phyloP scores from a whole-genome alignment of 2,329 filamentous ascomycete species.

The Plectosphaerella sp. region DNA sequence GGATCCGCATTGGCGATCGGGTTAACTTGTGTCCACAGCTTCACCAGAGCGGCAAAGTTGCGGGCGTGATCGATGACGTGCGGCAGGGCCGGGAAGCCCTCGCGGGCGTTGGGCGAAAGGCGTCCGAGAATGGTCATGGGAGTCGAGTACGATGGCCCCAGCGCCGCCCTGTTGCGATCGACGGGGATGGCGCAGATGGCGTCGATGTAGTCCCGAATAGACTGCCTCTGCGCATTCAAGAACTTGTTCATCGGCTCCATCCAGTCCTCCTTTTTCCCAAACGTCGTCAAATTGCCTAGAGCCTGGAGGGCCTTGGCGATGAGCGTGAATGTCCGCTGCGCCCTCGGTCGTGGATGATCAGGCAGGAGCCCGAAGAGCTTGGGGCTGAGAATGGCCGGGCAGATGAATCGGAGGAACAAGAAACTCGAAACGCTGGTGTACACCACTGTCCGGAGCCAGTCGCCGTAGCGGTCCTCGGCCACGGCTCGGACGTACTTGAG shows the following conservation, averaged over 20 bases:
- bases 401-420: constrained; percentile 90
- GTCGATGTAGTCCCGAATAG: constrained; percentile 86
- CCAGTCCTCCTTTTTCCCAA: constrained; percentile 95
- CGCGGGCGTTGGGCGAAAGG: constrained; percentile 72
- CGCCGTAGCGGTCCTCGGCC: constrained; percentile 89
- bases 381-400: constrained; percentile 91
- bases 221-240: constrained; percentile 66
- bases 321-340: constrained; percentile 83
- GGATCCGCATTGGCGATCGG: constrained; percentile 18
- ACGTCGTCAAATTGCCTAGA: constrained; percentile 83
- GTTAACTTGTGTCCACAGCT: constrained; percentile 67
- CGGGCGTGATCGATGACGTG: constrained; percentile 88
- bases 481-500: constrained; percentile 90
- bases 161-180: constrained; percentile 57
- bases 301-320: constrained; percentile 92
- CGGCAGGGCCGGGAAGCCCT: constrained; percentile 89
- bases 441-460: constrained; percentile 81
- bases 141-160: constrained; percentile 72
- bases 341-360: constrained; percentile 78
- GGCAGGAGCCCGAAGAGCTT: constrained; percentile 82
- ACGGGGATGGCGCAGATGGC: constrained; percentile 77
- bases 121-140: constrained; percentile 86
- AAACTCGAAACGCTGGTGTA: constrained; percentile 97
- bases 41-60: constrained; percentile 78
- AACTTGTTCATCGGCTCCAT: constrained; percentile 99